Evolutionary conservation across 2,329 filamentous ascomycete genomes (phyloP).

Genomic region (Fusarium tanahbumbuense): DNA sequence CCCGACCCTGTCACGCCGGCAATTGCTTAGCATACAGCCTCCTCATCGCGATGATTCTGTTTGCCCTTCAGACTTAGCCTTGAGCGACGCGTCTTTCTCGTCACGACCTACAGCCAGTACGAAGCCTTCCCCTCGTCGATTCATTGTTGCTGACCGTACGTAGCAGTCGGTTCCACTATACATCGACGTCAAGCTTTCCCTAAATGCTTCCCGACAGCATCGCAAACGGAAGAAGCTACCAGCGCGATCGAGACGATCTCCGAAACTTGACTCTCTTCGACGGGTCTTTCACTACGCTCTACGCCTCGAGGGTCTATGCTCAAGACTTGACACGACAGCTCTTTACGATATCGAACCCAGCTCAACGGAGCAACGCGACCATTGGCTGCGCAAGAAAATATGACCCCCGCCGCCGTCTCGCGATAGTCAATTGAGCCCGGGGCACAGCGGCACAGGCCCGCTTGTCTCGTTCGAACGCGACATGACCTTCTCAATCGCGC

Average conservation of each 20-base stretch:
- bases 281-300: not conserved
- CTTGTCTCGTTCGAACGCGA: not conserved
- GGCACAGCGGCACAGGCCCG: not conserved
- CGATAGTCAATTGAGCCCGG: not conserved
- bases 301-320: not conserved
- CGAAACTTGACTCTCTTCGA: not conserved
- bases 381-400: not conserved
- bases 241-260: not conserved
- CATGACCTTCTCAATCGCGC: accelerated
- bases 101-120: too few species aligned
- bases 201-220: not conserved
- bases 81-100: not conserved
- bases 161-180: not conserved
- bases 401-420: not conserved
- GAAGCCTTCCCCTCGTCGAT: not conserved
- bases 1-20: not conserved
- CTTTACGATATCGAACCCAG: not conserved
- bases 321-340: not conserved
- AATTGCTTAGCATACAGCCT: not conserved
- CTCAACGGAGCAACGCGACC: not conserved
- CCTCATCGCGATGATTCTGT: not conserved
- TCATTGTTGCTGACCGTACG: not conserved
- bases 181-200: not conserved
- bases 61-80: not conserved
- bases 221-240: not conserved